Percentiles rank a stretch among this genome's conserved stretches.
phyloP scores from a whole-genome alignment of 805 yeast genomes.

The Kregervanrija pseudodelftensis region DNA sequence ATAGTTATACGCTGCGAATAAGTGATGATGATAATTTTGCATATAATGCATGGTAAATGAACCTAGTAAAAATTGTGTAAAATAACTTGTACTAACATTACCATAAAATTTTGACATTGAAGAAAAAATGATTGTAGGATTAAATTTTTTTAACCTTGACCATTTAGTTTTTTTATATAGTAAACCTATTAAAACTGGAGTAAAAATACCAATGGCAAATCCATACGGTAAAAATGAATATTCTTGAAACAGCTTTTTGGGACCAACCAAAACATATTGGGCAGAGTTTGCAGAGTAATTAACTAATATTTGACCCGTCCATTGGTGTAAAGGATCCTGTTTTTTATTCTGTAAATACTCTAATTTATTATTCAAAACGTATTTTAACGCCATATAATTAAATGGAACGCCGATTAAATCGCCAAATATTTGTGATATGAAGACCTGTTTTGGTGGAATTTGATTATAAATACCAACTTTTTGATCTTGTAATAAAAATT shows the following conservation, averaged over 20 bases:
- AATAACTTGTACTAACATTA: slow-evolving; percentile 41
- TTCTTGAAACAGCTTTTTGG: slow-evolving; percentile 34
- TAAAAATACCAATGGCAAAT: slow-evolving; percentile 32
- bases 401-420: slow-evolving; percentile 47
- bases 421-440: slow-evolving; percentile 45
- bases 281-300: slow-evolving; percentile 41
- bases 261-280: slow-evolving; percentile 45
- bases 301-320: slow-evolving; percentile 42
- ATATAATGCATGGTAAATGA: slow-evolving; percentile 41
- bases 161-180: slow-evolving; percentile 5
- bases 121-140: slow-evolving; percentile 42
- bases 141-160: slow-evolving; percentile 29
- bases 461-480: slow-evolving; percentile 48
- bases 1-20: slow-evolving; percentile 40
- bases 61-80: slow-evolving; percentile 42
- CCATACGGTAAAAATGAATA: slow-evolving; percentile 40
- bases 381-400: slow-evolving; percentile 40
- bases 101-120: slow-evolving; percentile 43
- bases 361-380: slow-evolving; percentile 36
- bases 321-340: slow-evolving; percentile 41
- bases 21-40: slow-evolving; percentile 29
- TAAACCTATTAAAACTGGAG: slow-evolving; percentile 30
- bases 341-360: slow-evolving; percentile 24
- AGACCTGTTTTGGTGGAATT: slow-evolving; percentile 43
- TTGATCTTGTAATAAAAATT: slow-evolving; percentile 32